Evolutionary conservation across 2,329 filamentous ascomycete genomes (phyloP), one percentile per base, ranked within the genome.

Genomic region (Lecanicillium sp.): DNA sequence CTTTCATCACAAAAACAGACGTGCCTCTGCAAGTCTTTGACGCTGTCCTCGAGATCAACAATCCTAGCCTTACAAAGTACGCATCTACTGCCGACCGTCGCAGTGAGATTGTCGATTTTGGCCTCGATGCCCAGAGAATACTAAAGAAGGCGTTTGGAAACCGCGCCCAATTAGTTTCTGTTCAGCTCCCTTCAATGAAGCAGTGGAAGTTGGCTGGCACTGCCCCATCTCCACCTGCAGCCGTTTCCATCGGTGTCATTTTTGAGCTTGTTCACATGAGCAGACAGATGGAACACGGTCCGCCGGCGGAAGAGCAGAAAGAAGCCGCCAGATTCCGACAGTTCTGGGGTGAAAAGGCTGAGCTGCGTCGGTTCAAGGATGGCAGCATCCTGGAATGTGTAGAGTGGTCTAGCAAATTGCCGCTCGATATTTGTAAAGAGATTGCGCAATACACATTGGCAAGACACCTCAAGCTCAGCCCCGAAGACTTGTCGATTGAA

Each of bases 311-410:
- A 61, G 79, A 93, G 52, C 90, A 91, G 65, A 83, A 86, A 54
- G 87, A 89, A 54, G 86, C 90, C 20, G 81, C 83, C 9, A 77
- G 76, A 26, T 98, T 96, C 64, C 86, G 88, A 29, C 80, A 84
- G 27, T 97, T 98, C 62, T 98, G 94, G 93, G 93, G 91, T 6
- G 85, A 91, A 9, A 95, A 93, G 63, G 81, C 93, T 1, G 93
- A 98, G 64, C 74, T 98, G 38, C 81, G 93, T 54, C 86, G 93
- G 17, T 98, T 98, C 73, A 94, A 90, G 58, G 90, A 97, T 60
- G 93, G 93, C 19, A 91, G 85, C 57, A 96, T 98, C 55, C 75
- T 90, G 8, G 94, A 98, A 65, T 95, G 87, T 59, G 72, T 97
- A 24, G 84, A 95, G 17, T 98, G 93, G 93, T 74, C 74, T 2